These are phyloP conservation scores for Silene latifolia DNA, from an alignment of 148 eudicot genomes.

Conservation along the genomic window DNA sequence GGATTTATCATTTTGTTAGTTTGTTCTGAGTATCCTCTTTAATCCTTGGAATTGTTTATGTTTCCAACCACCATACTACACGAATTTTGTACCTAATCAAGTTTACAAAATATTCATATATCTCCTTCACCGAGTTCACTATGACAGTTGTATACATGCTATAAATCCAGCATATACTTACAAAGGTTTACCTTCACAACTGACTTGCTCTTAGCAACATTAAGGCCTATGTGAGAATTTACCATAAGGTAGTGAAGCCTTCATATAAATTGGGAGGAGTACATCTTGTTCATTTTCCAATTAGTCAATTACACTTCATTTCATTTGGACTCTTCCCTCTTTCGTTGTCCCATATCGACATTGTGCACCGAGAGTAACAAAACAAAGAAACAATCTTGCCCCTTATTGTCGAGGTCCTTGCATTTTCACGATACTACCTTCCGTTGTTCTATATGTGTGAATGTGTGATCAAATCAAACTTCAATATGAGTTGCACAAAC, in stretches of 20 bases:
- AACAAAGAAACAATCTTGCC: no score
- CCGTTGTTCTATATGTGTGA: no score
- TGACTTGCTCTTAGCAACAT: background rate
- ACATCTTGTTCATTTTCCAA: no score
- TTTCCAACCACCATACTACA: slow-evolving; percentile 5
- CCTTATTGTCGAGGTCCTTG: no score
- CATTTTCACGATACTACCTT: no score
- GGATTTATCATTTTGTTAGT: background rate
- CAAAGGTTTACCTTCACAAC: background rate
- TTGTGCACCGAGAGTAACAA: no score
- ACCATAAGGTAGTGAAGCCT: background rate
- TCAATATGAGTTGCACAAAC: background rate
- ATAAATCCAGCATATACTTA: background rate
- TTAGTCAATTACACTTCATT: no score
- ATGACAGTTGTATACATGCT: background rate
- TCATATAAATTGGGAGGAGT: background rate
- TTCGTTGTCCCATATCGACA: no score
- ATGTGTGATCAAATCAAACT: background rate
- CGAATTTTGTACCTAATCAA: background rate
- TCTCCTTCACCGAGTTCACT: background rate
- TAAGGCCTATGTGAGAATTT: background rate
- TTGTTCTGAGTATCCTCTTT: background rate
- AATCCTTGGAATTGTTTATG: slow-evolving; percentile 6
- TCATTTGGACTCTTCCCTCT: no score
- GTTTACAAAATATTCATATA: background rate